Base-by-base conservation (phyloP, 1,139 yeast species). In the Suhomyces maxii region DNA sequence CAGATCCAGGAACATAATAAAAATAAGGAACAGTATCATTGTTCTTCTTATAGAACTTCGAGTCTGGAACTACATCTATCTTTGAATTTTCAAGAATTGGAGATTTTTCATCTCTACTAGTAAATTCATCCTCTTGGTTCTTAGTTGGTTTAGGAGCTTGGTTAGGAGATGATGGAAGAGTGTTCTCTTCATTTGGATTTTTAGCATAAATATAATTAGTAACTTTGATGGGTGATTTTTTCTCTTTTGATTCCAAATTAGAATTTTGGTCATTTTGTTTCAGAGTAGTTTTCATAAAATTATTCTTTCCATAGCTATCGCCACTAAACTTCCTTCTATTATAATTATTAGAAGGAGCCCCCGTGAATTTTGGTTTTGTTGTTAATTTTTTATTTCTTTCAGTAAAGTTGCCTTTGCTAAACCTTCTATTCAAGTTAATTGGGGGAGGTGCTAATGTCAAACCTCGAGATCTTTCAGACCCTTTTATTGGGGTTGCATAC, bases 391-490 rank as follows among this genome's bases (percentile, higher is more conserved):
- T 45, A 36, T 32, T 35, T 13, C 39, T 26, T 23, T 41, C 39
- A 6, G 18, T 33, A 3, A 18, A 26, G 12, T 37, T 36, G 8
- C 36, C 26, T 12, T 34, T 39, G 25, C 14, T 39, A 26, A 41
- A 45, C 11, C 51, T 45, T 42, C 48, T 76, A 43, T 68, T 64
- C 51, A 83, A 72, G 54, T 83, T 82, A 30, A 85, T 83, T 3
- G 91, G 91, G 7, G 91, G 89, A 6, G 91, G 91, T 0, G 91
- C 90, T 45, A 84, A 70, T 32, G 75, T 76, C 48, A 83, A 64
- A 26, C 80, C 65, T 44, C 51, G 37, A 37, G 54, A 34, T 42
- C 51, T 48, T 41, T 50, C 50, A 18, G 42, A 25, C 7, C 36
- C 26, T 8, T 41, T 39, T 46, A 49, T 42, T 49, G 49, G 14